phyloP scores from a whole-genome alignment of 2,329 filamentous ascomycete genomes.

The Pseudogymnoascus sp. region DNA sequence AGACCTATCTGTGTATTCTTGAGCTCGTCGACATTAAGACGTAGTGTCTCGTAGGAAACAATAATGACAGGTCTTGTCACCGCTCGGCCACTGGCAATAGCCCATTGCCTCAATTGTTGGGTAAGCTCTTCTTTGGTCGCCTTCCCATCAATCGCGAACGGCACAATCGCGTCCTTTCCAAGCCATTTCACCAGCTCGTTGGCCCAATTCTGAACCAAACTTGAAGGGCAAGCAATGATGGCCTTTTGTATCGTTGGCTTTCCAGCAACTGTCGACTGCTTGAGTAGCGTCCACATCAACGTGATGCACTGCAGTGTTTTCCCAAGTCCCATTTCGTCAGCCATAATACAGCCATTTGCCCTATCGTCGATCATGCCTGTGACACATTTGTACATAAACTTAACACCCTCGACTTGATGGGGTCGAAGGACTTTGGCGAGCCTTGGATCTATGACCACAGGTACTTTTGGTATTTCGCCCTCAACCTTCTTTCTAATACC shows the following conservation, averaged over 20 bases:
- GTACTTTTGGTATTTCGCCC: constrained; percentile 78
- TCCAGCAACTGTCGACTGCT: constrained; percentile 92
- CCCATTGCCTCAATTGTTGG: constrained; percentile 88
- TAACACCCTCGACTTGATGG: constrained; percentile 96
- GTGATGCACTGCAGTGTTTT: constrained; percentile 97
- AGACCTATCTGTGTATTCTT: constrained; percentile 86
- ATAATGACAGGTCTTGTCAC: constrained; percentile 92
- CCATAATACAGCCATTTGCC: constrained; percentile 98
- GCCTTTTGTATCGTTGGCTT: constrained; percentile 92
- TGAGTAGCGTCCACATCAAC: constrained; percentile 91
- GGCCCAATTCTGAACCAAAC: constrained; percentile 94
- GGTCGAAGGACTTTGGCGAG: constrained; percentile 85
- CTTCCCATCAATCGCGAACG: constrained; percentile 95
- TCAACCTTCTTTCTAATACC: constrained; percentile 81
- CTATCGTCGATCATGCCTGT: constrained; percentile 93
- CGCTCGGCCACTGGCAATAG: constrained; percentile 79
- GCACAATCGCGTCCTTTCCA: constrained; percentile 79
- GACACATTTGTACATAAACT: constrained; percentile 91
- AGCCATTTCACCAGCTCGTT: constrained; percentile 97
- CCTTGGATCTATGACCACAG: constrained; percentile 89
- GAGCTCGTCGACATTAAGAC: constrained; percentile 83
- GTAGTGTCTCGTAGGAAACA: constrained; percentile 93
- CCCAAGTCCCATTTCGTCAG: constrained; percentile 95
- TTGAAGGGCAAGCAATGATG: constrained; percentile 93
- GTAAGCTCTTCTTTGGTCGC: constrained; percentile 89